Evolutionary conservation across 768 basidiomycete species (phyloP).

Genomic region (Boletus reticulatus): DNA sequence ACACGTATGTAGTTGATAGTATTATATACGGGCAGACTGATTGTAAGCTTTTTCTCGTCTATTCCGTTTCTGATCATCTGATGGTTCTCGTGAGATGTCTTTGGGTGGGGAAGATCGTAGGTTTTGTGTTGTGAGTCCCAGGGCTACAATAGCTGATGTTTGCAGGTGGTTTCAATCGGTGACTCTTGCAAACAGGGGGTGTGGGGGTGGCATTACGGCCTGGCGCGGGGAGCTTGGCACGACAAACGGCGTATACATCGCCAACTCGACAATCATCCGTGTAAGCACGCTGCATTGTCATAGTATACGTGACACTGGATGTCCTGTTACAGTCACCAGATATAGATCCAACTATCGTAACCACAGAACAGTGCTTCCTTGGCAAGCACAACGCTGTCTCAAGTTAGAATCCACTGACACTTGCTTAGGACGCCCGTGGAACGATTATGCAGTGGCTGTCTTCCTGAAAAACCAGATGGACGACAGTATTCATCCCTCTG

Average conservation of each 20-base stretch:
- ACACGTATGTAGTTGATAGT: slow-evolving; percentile 60
- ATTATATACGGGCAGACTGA: slow-evolving; percentile 64
- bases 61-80: neutral
- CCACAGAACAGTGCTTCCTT: slow-evolving; percentile 47
- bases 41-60: slow-evolving; percentile 38
- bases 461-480: slow-evolving; percentile 60
- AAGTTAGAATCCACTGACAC: neutral
- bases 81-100: slow-evolving; percentile 4
- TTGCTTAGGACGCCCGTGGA: slow-evolving; percentile 53
- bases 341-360: slow-evolving; percentile 48
- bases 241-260: slow-evolving; percentile 53
- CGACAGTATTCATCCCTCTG: slow-evolving; percentile 46
- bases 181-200: slow-evolving; percentile 58
- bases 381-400: slow-evolving; percentile 29
- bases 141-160: neutral
- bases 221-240: slow-evolving; percentile 52
- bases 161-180: slow-evolving; percentile 58
- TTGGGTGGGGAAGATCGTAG: slow-evolving; percentile 12
- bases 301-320: neutral
- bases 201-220: slow-evolving; percentile 63
- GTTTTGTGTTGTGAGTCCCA: neutral
- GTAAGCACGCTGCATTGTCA: slow-evolving; percentile 32
- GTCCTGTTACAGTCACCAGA: slow-evolving; percentile 49
- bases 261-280: slow-evolving; percentile 53
- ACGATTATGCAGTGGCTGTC: slow-evolving; percentile 52